Base-by-base conservation (phyloP, 768 basidiomycete genomes). In the Dictyophora rubrovolvata region DNA sequence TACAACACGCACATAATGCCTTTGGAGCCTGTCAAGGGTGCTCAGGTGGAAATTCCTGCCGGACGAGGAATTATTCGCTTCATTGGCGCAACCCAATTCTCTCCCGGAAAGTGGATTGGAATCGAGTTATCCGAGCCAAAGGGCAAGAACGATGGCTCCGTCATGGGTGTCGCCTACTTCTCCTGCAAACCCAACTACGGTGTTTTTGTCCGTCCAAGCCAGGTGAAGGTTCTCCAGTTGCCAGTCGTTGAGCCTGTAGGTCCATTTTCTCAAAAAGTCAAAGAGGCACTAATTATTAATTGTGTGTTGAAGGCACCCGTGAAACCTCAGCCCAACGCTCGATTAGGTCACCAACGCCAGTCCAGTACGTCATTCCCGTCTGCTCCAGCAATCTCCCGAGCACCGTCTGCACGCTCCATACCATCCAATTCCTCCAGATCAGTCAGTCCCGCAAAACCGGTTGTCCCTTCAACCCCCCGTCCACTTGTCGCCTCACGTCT, bases 121-220 rank as follows among this genome's bases (percentile, higher is more conserved):
- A 83, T 98, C 55, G 93, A 95, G 67, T 79, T 99, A 50, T 81
- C 79, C 59, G 85, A 86, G 65, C 72, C 82, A 8, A 86, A 81
- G 49, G 96, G 96, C 42, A 99, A 98, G 84, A 99, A 99, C 75
- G 90, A 98, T 65, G 96, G 96, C 1, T 80, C 83, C 1, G 87
- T 99, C 8, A 76, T 85, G 36, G 92, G 87, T 16, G 71, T 83
- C 53, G 62, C 71, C 1, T 99, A 98, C 73, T 99, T 99, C 70
- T 76, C 74, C 17, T 97, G 93, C 74, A 79, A 79, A 65, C 74
- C 77, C 51, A 75, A 76, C 33, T 75, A 89, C 73, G 96, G 96
- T 51, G 87, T 98, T 28, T 98, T 99, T 68, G 85, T 97, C 5
- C 78, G 89, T 36, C 82, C 88, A 0, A 87, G 87, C 67, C 88